Base-by-base conservation (phyloP, 352 stramenopile species). In the Saprolegnia diclina region DNA sequence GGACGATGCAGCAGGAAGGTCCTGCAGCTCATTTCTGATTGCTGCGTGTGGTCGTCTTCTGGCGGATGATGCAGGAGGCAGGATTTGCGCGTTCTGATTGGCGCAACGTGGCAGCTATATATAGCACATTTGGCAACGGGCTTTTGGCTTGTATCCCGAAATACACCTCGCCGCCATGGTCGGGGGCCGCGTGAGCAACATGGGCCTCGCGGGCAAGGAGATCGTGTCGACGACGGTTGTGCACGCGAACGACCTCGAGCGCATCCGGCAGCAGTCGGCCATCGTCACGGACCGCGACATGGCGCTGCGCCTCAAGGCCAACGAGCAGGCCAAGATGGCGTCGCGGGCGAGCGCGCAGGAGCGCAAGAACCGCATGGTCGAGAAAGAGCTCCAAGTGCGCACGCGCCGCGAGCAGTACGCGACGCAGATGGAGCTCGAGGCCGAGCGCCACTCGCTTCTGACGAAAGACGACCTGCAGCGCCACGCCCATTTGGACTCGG, bases 371-470 rank as follows among this genome's bases (percentile, higher is more conserved):
- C 75, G 74, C 22, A 91, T 92, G 82, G 79, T 90, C 74, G 80
- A 92, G 64, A 91, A 92, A 62, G 82, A 91, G 69, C 67, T 89
- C 13, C 72, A 79, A 71, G 83, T 91, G 44, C 82, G 81, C 29
- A 78, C 76, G 6, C 73, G 81, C 13, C 79, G 85, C 5, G 85
- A 92, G 63, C 79, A 91, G 62, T 83, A 80, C 13, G 81, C 81
- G 18, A 81, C 90, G 67, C 81, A 91, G 54, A 78, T 88, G 75
- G 82, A 92, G 63, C 68, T 90, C 6, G 85, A 91, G 37, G 77
- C 76, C 18, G 81, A 90, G 45, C 72, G 79, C 22, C 80, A 86
- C 53, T 81, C 80, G 4, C 71, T 86, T n/a, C 70, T 92, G 16
- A 89, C 79, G 5, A 78, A 77, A 46, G 85, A 91, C 44, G 79